phyloP scores from a whole-genome alignment of 352 stramenopile species.

The Elongisporangium senticosum region DNA sequence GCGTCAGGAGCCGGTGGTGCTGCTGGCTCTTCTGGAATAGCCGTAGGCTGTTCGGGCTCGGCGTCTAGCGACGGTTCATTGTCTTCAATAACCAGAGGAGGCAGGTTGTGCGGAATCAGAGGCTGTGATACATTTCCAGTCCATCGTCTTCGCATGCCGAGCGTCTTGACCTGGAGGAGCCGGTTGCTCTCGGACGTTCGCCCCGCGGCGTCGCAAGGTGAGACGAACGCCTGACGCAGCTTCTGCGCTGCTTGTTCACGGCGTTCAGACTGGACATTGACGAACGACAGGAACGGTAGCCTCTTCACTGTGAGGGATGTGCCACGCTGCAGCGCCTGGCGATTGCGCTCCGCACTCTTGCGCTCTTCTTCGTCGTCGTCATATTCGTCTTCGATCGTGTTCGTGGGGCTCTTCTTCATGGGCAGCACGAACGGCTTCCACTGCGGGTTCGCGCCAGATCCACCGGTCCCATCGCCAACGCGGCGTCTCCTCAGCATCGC shows the following conservation, averaged over 20 bases:
- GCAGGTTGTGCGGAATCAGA: constrained; percentile 60
- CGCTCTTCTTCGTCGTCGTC: constrained; percentile 32
- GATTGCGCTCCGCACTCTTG: constrained; percentile 33
- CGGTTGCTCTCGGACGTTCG: constrained; percentile 73
- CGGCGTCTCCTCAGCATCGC: constrained; percentile 39
- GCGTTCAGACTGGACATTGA: constrained; percentile 56
- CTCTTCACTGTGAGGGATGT: constrained; percentile 60
- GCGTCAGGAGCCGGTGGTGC: constrained; percentile 18
- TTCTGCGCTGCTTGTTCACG: constrained; percentile 44
- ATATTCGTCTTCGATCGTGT: not conserved
- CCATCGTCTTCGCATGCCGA: constrained; percentile 74
- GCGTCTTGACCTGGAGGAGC: constrained; percentile 75
- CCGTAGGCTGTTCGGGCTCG: constrained; percentile 17
- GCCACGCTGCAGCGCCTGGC: constrained; percentile 42
- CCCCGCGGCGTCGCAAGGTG: constrained; percentile 46
- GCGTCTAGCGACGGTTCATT: constrained; percentile 24
- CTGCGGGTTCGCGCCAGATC: constrained; percentile 16
- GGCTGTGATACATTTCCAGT: constrained; percentile 35
- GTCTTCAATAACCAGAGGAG: constrained; percentile 58
- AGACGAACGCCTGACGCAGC: constrained; percentile 72
- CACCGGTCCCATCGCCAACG: constrained; percentile 1
- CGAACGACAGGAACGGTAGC: constrained; percentile 78
- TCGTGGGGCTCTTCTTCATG: constrained; percentile 22
- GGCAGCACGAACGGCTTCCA: constrained; percentile 82
- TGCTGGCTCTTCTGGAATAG: constrained; percentile 15